Percentiles rank a stretch among this genome's conserved stretches.
Evolutionary conservation across 805 yeast species (phyloP).

Genomic region (Ogataea thermomethanolica): DNA sequence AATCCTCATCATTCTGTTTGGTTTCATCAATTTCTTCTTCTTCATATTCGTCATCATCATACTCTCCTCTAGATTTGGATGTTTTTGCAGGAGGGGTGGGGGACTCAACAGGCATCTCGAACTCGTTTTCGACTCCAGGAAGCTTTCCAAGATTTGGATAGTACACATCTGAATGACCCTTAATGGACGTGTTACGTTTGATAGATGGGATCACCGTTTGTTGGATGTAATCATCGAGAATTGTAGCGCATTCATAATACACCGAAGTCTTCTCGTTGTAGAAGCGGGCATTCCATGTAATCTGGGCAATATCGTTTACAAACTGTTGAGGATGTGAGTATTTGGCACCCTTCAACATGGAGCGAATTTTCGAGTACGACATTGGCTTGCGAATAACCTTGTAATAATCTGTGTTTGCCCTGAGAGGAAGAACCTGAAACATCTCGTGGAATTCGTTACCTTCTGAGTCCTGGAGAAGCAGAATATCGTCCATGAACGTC

Average conservation of each 20-base stretch:
- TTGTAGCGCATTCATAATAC: constrained; percentile 65
- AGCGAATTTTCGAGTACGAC: constrained; percentile 69
- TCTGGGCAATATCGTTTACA: constrained; percentile 73
- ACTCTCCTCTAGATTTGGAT: constrained; percentile 7
- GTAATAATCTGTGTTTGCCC: constrained; percentile 75
- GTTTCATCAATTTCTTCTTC: constrained; percentile 24
- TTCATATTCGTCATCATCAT: constrained; percentile 20
- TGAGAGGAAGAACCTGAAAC: constrained; percentile 71
- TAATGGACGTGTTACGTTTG: constrained; percentile 36
- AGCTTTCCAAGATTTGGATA: constrained; percentile 71
- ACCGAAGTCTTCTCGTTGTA: constrained; percentile 70
- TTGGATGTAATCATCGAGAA: constrained; percentile 50
- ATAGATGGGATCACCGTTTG: constrained; percentile 48
- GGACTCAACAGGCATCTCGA: constrained; percentile 2
- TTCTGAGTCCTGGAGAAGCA: constrained; percentile 26
- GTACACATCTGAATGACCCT: constrained; percentile 35
- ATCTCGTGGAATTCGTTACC: constrained; percentile 32
- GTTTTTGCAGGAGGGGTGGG: constrained; percentile 6
- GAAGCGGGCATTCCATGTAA: constrained; percentile 85
- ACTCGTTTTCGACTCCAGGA: constrained; percentile 34
- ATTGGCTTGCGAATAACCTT: constrained; percentile 75
- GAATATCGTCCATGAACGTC: constrained; percentile 20
- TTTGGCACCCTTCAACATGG: constrained; percentile 48
- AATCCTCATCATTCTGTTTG: constrained; percentile 21
- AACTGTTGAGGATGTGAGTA: constrained; percentile 67